Base-by-base conservation (phyloP, 179 eudicot genomes). In the Corrigiola litoralis region DNA sequence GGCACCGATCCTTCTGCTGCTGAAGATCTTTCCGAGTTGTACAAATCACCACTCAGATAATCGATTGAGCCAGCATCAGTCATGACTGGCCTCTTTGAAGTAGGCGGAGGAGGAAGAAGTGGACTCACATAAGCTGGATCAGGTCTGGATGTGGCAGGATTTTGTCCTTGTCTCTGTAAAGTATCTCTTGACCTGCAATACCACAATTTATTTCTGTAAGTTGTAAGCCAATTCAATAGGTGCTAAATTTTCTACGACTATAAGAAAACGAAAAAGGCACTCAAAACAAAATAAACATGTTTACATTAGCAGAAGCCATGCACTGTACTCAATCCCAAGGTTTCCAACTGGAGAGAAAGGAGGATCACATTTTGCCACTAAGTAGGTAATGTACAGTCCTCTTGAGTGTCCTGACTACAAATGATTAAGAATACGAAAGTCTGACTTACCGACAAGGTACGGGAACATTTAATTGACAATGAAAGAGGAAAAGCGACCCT, bases 21-120 rank as follows among this genome's bases (percentile, higher is more conserved):
- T 10, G 78, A 72, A 50, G 85, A 38, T 75, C 72, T 77, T 59
- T 72, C 80, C 13, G 86, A 59, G 47, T 61, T 71, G 62, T 87
- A 84, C 14, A 69, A 1, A 28, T 92, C 95, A 4, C 97, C 91
- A 70, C 97, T 92, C 38, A 90, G 83, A 77, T 81, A 90, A 72
- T 92, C 98, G 33, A 81, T 59, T 58, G 64, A 68, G 31, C 69
- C 65, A 59, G 82, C 47, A 17, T 77, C 84, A 36, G 79, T 13
- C 51, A 46, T 36, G 20, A 67, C 71, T 2, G 97, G 83, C 42
- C 80, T 84, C 68, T 71, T 87, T 28, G 85, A 86, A 63, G 95
- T 67, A 50, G 95, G 89, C 47, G 95, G 96, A 18, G 97, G 89
- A 60, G 95, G 87, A 70, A 84, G 80, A 71, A 81, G 58, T 24